Conservation (phyloP, 139 green algal genomes). For the Coelastrella sp. region DNA sequence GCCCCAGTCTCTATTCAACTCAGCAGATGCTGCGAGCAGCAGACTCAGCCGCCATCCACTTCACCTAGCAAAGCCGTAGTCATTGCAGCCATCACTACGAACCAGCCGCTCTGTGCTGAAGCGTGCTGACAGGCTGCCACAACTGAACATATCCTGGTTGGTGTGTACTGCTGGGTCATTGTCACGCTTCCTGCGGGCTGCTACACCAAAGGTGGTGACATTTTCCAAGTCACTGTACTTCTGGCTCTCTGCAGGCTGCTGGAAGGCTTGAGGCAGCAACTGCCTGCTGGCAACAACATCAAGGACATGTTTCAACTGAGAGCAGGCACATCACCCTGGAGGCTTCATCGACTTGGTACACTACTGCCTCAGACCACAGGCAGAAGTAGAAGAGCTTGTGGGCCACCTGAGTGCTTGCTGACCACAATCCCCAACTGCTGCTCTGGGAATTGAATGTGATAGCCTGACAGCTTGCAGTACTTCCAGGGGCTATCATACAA, state of each 20-base stretch:
- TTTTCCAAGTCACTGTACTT: slow-evolving; percentile 72
- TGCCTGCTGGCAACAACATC: slow-evolving; percentile 35
- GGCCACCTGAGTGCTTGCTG: no score
- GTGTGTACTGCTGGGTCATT: slow-evolving; percentile 68
- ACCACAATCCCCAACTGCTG: no score
- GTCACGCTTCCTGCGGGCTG: slow-evolving; percentile 52
- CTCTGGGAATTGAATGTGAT: no score
- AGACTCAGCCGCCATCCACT: neutral
- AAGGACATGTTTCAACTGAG: neutral
- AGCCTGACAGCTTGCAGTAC: no score
- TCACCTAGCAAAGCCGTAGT: slow-evolving; percentile 83
- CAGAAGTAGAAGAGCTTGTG: no score
- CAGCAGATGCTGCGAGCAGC: neutral
- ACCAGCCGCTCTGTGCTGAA: slow-evolving; percentile 64
- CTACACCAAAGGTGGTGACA: slow-evolving; percentile 77
- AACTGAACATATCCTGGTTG: slow-evolving; percentile 85
- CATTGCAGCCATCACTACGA: slow-evolving; percentile 86
- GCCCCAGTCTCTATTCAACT: neutral
- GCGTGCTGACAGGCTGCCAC: slow-evolving; percentile 70
- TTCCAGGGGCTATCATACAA: no score
- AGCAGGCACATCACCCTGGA: no score
- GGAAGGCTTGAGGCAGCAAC: slow-evolving; percentile 72
- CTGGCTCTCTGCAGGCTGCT: slow-evolving; percentile 72
- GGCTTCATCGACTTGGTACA: no score
- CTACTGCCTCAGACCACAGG: no score